Evolutionary conservation across 306 rosid species (phyloP).

Genomic region (Clitoria ternatea): DNA sequence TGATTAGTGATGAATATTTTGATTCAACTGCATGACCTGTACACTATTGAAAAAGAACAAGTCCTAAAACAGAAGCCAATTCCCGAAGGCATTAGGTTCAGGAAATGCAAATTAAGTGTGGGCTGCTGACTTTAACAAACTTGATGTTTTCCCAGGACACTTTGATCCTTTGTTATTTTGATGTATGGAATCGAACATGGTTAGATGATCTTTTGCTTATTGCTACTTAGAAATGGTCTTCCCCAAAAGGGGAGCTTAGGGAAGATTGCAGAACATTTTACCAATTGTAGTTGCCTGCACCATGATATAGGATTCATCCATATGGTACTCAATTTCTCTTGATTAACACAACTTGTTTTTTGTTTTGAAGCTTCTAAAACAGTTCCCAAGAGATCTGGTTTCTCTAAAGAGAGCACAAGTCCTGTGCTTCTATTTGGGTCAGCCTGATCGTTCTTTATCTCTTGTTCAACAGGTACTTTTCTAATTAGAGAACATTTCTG

Average conservation of each 20-base stretch:
- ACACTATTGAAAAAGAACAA: not conserved
- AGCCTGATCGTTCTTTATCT: slow-evolving; percentile 51
- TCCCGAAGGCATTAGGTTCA: not conserved
- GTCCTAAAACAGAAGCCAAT: not conserved
- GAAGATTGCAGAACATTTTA: slow-evolving; percentile 6
- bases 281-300: not conserved
- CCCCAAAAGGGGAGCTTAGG: not conserved
- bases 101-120: not conserved
- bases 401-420: slow-evolving; percentile 82
- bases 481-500: slow-evolving; percentile 1
- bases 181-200: not conserved
- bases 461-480: slow-evolving; percentile 71
- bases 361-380: slow-evolving; percentile 57
- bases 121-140: not conserved
- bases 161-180: slow-evolving; percentile 3
- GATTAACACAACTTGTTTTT: slow-evolving; percentile 14
- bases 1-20: slow-evolving; percentile 13
- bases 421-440: slow-evolving; percentile 72
- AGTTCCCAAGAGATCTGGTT: slow-evolving; percentile 73
- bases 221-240: not conserved
- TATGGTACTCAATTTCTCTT: not conserved
- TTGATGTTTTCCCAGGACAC: not conserved
- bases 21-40: slow-evolving; percentile 6
- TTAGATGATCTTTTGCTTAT: not conserved
- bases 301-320: slow-evolving; percentile 15